phyloP scores from a whole-genome alignment of 202 grass and related monocot genomes.

The Bolboschoenoplectus hybrid region DNA sequence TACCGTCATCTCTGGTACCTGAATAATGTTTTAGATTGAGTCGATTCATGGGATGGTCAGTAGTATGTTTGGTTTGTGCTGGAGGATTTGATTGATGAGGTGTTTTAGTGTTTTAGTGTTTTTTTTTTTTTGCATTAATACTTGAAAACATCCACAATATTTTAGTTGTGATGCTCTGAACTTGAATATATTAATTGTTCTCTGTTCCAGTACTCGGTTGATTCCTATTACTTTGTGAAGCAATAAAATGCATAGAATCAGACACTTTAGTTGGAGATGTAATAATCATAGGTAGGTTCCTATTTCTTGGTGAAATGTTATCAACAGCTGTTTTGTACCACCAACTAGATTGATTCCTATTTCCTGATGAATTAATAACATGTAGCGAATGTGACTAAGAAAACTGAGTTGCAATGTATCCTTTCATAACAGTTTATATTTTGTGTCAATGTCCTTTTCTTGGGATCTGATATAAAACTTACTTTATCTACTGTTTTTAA shows the following conservation, averaged over 20 bases:
- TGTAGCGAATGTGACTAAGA: too few relatives aligned
- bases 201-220: background rate
- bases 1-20: background rate
- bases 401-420: too few relatives aligned
- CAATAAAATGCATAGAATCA: background rate
- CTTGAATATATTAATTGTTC: background rate
- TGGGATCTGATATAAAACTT: background rate
- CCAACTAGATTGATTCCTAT: background rate
- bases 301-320: background rate
- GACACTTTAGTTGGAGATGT: background rate
- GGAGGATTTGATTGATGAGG: background rate
- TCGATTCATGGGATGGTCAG: background rate
- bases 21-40: constrained; percentile 32
- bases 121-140: background rate
- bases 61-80: background rate
- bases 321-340: background rate
- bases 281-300: background rate
- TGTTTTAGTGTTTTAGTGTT: too few relatives aligned
- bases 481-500: background rate
- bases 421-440: background rate
- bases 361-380: too few relatives aligned
- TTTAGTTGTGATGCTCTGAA: constrained; percentile 14
- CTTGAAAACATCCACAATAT: constrained; percentile 10
- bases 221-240: background rate
- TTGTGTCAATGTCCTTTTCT: background rate